Evolutionary conservation across 257 asterid species (phyloP), one percentile per base, ranked within the genome.

Genomic region (Nicotiana benthamiana): DNA sequence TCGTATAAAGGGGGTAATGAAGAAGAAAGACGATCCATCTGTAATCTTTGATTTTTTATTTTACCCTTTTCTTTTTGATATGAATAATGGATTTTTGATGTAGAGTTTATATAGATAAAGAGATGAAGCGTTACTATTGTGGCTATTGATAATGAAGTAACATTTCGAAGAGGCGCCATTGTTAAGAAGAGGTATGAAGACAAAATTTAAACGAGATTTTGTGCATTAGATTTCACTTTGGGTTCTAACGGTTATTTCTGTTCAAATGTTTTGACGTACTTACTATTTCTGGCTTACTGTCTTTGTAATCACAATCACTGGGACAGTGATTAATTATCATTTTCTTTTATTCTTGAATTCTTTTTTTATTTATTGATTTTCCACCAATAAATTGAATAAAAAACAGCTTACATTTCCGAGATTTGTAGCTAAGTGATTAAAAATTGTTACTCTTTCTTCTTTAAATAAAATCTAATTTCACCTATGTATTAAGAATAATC

Each of bases 1-100:
- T 91, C 83, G 62, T 27, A 72, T 36, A 30, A 13, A 34, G 40
- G 60, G 53, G 80, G 77, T 30, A 40, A n/a, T 60, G 30, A 22
- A 34, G 9, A 48, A 36, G 46, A 56, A 43, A 24, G 6, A 0
- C 2, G 15, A 75, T 5, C 53, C 65, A 77, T 57, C 1, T 2
- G 6, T 28, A 24, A 54, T 18, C 2, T 64, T 28, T 13, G 24
- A 30, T 28, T 64, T 28, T 40, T 48, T 11, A 2, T 0, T 61
- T 15, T 27, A 13, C 43, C 10, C 20, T 63, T 27, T 63, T 15
- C 43, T 3, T 63, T 63, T 16, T 56, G 11, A 56, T 56, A 17
- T 5, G 62, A 56, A 16, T 16, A 16, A 64, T 40, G 20, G 46
- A 64, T 8, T 65, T 64, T 30, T 24, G 24, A 6, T 65, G 74